A percentile compares a stretch with the other conserved stretches of the same genome.
Evolutionary conservation across 495 filamentous ascomycete genomes (phyloP).

Genomic region (Trichoderma parareesei): DNA sequence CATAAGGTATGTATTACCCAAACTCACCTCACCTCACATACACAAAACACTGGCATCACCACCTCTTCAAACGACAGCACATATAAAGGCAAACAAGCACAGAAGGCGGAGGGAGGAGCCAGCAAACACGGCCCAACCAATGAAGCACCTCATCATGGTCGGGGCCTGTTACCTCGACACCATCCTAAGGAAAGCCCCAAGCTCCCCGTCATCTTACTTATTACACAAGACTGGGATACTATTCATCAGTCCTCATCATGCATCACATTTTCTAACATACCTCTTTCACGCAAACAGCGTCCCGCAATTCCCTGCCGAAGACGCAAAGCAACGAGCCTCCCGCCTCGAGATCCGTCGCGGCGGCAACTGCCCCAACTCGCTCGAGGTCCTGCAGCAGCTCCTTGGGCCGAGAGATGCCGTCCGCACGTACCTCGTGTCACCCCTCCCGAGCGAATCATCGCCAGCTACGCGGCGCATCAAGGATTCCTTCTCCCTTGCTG

Average conservation of each 20-base stretch:
- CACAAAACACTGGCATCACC: not conserved
- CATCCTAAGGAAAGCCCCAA: constrained; percentile 49
- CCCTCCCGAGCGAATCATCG: constrained; percentile 26
- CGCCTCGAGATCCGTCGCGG: constrained; percentile 52
- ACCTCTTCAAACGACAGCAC: no score
- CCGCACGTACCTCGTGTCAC: constrained; percentile 32
- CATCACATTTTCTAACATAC: not conserved
- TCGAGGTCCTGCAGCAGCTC: constrained; percentile 59
- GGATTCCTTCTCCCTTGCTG: constrained; percentile 28
- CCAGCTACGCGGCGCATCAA: constrained; percentile 29
- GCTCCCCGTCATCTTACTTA: not conserved
- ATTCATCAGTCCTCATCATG: not conserved
- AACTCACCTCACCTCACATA: not conserved
- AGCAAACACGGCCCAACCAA: not conserved
- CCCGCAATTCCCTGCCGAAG: constrained; percentile 57
- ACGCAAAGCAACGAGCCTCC: constrained; percentile 63
- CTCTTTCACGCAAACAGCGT: constrained; percentile 35
- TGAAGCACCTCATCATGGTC: constrained; percentile 47
- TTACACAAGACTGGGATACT: not conserved
- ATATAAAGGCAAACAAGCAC: not conserved
- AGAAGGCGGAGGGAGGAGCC: not conserved
- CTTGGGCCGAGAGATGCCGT: constrained; percentile 15
- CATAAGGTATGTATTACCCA: no score
- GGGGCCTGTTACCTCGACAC: constrained; percentile 64
- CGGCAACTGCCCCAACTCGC: constrained; percentile 63